Evolutionary conservation across 768 basidiomycete species (phyloP), one percentile per base, ranked within the genome.

Genomic region (Gymnopilus dilepis): DNA sequence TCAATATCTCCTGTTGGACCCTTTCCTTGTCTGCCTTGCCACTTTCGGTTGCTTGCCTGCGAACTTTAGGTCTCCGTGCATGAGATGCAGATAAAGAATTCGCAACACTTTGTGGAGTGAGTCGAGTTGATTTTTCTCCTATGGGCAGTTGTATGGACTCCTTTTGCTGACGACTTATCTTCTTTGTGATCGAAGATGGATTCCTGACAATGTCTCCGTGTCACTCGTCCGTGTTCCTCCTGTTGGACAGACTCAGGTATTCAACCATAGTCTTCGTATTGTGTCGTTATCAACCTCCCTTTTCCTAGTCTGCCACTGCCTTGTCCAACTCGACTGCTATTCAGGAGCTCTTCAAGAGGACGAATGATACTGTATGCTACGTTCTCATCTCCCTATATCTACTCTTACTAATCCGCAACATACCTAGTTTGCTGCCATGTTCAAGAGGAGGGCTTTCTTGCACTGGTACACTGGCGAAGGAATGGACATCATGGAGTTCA

Each of bases 401-500:
- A 22, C 17, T 0, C 6, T 11, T 12, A n/a, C n/a, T n/a, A 12
- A 17, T 11, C 63, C 28, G 4, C 21, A 41, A 38, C 8, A 15
- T 34, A 3, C 19, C 40, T 69, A 94, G 90, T 95, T 94, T 74
- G 63, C 84, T 0, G 76, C 81, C 4, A 95, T 96, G 92, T 95
- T 85, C 77, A 92, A 90, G 72, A 85, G 94, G 30, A 81, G 82
- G 45, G 95, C 95, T 5, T 97, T 92, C 82, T 74, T 96, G 59
- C 93, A 95, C 72, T 95, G 93, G 82, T 95, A 94, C 72, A 91
- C 87, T 8, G 90, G 86, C 12, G 94, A 96, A 73, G 94, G 94
- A 42, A 95, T 96, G 95, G 95, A 95, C 71, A 71, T 83, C 17
- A 84, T 89, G 88, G 84, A 95, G 75, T 94, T 95, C 74, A 84